Evolutionary conservation across 495 filamentous ascomycete genomes (phyloP).

Genomic region (Aspergillus incahuasiensis): DNA sequence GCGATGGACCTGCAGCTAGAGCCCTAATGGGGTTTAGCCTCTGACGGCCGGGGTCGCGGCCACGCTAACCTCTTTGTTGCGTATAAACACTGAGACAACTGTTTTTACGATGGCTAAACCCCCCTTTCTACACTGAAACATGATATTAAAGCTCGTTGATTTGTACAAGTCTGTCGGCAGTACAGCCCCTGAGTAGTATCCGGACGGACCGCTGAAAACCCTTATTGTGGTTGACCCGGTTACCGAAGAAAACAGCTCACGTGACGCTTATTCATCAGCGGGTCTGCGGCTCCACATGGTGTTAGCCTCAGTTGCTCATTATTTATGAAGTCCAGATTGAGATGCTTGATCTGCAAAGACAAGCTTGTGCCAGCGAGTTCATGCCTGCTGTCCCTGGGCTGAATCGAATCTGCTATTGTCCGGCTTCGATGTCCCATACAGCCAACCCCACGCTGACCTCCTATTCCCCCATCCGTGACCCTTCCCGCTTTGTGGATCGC

Average conservation of each 20-base stretch:
- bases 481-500: conserved; percentile 3
- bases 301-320: background rate
- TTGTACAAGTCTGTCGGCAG: too few relatives aligned
- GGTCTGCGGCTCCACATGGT: conserved; percentile 10
- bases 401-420: background rate
- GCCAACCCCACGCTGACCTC: background rate
- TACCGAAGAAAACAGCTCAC: conserved; percentile 18
- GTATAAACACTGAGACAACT: background rate
- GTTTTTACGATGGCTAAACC: too few relatives aligned
- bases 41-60: background rate
- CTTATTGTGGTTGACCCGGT: conserved; percentile 18
- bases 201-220: background rate
- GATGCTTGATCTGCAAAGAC: conserved; percentile 7
- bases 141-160: background rate
- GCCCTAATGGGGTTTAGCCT: conserved; percentile 4
- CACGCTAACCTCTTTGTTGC: background rate
- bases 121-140: too few relatives aligned
- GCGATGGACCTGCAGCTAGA: conserved; percentile 13
- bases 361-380: background rate
- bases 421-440: background rate
- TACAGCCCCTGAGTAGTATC: background rate
- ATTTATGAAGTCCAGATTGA: conserved; percentile 1
- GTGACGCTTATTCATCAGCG: conserved; percentile 20
- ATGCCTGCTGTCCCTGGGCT: background rate
- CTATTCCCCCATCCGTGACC: background rate